phyloP scores from a whole-genome alignment of 192 early-diverging fungal genomes.

The Ambispora gerdemannii region DNA sequence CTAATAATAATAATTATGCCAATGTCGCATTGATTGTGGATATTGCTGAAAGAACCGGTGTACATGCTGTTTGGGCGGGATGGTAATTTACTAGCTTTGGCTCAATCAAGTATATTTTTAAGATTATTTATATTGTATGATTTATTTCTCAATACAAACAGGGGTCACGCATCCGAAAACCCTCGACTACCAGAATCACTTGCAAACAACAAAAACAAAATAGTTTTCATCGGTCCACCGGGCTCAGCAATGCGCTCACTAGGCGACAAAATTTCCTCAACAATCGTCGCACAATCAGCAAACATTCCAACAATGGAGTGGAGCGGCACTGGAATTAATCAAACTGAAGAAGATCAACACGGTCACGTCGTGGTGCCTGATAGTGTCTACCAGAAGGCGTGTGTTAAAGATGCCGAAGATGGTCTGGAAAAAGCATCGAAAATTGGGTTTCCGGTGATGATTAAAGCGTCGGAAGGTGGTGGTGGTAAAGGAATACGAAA shows the following conservation, averaged over 20 bases:
- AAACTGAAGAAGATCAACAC: conserved; percentile 62
- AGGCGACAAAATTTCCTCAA: conserved; percentile 99
- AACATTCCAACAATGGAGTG: conserved; percentile 95
- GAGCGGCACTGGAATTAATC: conserved; percentile 84
- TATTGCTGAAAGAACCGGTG: conserved; percentile 92
- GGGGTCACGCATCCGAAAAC: conserved; percentile 99
- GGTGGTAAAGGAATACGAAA: conserved; percentile 99
- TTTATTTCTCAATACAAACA: conserved; percentile 30
- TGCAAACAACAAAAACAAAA: conserved; percentile 69
- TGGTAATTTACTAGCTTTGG: conserved; percentile 59
- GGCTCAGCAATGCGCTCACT: conserved; percentile 96
- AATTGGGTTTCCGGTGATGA: conserved; percentile 98
- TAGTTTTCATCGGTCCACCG: conserved; percentile 96
- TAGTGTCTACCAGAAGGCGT: conserved; percentile 75
- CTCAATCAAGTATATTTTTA: neutral
- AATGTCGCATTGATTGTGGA: conserved; percentile 99
- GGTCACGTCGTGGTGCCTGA: conserved; percentile 82
- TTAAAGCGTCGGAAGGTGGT: conserved; percentile 98
- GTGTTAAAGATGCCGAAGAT: conserved; percentile 80
- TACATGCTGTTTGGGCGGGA: conserved; percentile 96
- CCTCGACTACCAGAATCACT: conserved; percentile 92
- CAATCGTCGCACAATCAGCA: conserved; percentile 97
- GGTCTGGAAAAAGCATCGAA: conserved; percentile 79
- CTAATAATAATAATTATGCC: conserved; percentile 98
- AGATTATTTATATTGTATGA: too few species aligned